phyloP scores from a whole-genome alignment of 1,284 basidiomycete species.

The Kwoniella shivajii region DNA sequence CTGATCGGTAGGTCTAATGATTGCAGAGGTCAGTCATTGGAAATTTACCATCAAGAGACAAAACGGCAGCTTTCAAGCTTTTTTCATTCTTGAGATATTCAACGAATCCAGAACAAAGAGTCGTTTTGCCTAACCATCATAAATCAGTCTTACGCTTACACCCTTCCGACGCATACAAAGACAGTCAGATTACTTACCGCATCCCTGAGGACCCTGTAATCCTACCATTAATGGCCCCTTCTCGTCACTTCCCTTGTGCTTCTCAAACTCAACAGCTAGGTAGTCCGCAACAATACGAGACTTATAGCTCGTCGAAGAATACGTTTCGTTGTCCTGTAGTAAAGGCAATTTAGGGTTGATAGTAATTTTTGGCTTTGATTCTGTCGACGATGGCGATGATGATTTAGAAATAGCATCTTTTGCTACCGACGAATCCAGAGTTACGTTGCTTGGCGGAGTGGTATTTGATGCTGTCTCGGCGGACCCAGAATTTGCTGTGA shows the following conservation, averaged over 20 bases:
- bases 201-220: conserved; percentile 41
- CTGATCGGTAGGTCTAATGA: not conserved
- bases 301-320: conserved; percentile 43
- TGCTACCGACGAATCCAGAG: no score
- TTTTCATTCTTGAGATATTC: conserved; percentile 23
- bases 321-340: conserved; percentile 27
- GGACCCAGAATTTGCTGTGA: not conserved
- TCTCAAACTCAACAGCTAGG: conserved; percentile 28
- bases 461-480: not conserved
- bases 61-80: conserved; percentile 30
- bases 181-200: conserved; percentile 26
- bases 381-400: no score
- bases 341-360: conserved; percentile 12
- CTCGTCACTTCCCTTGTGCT: conserved; percentile 13
- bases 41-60: conserved; percentile 42
- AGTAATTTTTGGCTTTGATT: not conserved
- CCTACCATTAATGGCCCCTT: conserved; percentile 40
- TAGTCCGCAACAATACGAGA: conserved; percentile 39
- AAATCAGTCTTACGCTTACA: not conserved
- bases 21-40: not conserved
- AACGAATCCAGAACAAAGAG: conserved; percentile 39
- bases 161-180: not conserved
- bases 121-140: conserved; percentile 38
- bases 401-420: no score
- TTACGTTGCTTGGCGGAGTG: not conserved